A percentile compares a stretch with the other conserved stretches of the same genome.
Conservation (phyloP, 371 early-diverging fungal genomes). For the Fennellomyces sp. region DNA sequence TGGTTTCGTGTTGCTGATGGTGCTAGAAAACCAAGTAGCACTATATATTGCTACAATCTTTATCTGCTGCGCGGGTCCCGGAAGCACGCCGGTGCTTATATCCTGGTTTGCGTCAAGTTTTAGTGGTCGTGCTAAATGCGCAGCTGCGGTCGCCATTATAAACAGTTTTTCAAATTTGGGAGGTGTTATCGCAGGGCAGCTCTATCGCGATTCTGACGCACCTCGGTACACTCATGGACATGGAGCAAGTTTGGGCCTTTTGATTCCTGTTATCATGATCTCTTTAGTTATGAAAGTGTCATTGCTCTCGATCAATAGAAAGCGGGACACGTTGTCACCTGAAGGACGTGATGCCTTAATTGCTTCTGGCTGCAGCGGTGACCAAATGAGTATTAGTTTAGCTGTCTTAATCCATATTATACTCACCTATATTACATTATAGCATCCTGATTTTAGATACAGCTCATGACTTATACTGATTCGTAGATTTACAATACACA, state of each 20-base stretch:
- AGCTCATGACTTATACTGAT: too few species aligned
- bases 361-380: neutral
- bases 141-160: constrained; percentile 53
- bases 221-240: neutral
- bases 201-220: neutral
- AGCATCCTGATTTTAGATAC: neutral
- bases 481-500: too few species aligned
- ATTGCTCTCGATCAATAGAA: neutral
- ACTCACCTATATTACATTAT: neutral
- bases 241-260: neutral
- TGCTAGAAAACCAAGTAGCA: constrained; percentile 16
- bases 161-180: neutral
- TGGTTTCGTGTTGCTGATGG: constrained; percentile 67
- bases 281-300: neutral
- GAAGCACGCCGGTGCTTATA: constrained; percentile 51
- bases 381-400: neutral
- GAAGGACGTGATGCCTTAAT: neutral
- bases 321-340: neutral
- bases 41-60: constrained; percentile 56
- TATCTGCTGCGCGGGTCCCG: constrained; percentile 53
- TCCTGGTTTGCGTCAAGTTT: constrained; percentile 66
- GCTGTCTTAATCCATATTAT: too few species aligned
- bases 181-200: neutral
- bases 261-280: neutral
- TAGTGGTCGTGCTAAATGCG: constrained; percentile 67